A percentile compares a stretch with the other conserved stretches of the same genome.
These are phyloP conservation scores for Aspergillus quadrilineatus DNA, from an alignment of 2,329 filamentous ascomycete species.

Conservation along the genomic window DNA sequence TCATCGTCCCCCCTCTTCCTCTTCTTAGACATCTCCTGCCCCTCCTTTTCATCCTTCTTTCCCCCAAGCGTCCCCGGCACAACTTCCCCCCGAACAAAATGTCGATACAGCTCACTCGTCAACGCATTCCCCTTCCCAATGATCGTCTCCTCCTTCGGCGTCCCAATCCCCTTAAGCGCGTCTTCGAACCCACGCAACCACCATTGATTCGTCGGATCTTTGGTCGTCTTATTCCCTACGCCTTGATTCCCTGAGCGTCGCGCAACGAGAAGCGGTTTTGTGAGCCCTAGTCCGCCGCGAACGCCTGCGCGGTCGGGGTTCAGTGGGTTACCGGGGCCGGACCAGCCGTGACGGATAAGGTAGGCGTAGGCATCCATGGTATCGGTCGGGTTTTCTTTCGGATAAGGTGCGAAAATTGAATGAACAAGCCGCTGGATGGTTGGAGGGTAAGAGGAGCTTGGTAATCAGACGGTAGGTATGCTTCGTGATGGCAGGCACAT, in stretches of 20 bases:
- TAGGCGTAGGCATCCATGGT: conserved; percentile 83
- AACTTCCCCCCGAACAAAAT: conserved; percentile 79
- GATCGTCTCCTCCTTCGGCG: conserved; percentile 30
- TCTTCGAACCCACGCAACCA: conserved; percentile 95
- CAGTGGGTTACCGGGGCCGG: conserved; percentile 81
- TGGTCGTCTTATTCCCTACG: conserved; percentile 71
- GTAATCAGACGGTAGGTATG: neutral
- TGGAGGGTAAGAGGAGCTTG: neutral
- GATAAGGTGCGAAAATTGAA: neutral
- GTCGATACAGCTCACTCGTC: conserved; percentile 66
- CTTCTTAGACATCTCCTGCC: conserved; percentile 34
- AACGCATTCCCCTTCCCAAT: conserved; percentile 47
- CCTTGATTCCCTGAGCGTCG: conserved; percentile 81
- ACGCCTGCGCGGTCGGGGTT: conserved; percentile 59
- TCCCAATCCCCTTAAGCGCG: conserved; percentile 74
- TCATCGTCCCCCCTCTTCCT: conserved; percentile 33
- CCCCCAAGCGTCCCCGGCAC: conserved; percentile 64
- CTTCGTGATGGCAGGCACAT: neutral
- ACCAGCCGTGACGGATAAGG: conserved; percentile 84
- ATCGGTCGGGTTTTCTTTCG: neutral
- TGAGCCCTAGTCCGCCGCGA: conserved; percentile 71
- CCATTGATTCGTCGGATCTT: conserved; percentile 76
- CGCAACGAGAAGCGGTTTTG: conserved; percentile 77
- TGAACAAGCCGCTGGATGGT: neutral
- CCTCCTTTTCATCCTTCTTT: conserved; percentile 31